Evolutionary conservation across 2,329 filamentous ascomycete species (phyloP).

Genomic region (Dactylellina cionopaga): DNA sequence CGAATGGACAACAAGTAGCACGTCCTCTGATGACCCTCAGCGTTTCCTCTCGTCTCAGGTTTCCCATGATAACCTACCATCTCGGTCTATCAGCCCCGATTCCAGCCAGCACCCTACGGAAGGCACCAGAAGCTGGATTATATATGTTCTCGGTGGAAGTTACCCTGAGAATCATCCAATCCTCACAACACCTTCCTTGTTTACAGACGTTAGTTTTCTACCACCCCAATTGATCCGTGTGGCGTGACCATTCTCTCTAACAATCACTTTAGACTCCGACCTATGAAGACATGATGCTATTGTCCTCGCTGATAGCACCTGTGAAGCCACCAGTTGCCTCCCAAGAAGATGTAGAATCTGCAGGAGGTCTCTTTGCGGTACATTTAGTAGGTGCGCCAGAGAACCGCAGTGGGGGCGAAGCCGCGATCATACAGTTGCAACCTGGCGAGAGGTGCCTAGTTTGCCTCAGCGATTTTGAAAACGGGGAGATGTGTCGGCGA

Average conservation of each 20-base stretch:
- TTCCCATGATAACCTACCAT: constrained; percentile 2
- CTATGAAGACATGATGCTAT: constrained; percentile 77
- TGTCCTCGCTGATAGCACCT: constrained; percentile 73
- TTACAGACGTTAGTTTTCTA: constrained; percentile 69
- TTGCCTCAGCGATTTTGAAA: constrained; percentile 73
- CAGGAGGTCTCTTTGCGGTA: constrained; percentile 70
- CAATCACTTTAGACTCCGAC: constrained; percentile 66
- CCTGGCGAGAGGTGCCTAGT: constrained; percentile 71
- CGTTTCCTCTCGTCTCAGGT: background rate
- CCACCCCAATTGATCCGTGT: background rate
- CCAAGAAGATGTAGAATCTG: constrained; percentile 71
- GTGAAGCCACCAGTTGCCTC: constrained; percentile 75
- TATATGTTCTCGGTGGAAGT: constrained; percentile 76
- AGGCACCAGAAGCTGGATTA: constrained; percentile 74
- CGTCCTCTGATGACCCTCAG: constrained; percentile 15
- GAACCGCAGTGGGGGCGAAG: constrained; percentile 56
- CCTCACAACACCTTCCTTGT: constrained; percentile 74
- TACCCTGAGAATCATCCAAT: constrained; percentile 76
- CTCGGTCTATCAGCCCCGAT: constrained; percentile 32
- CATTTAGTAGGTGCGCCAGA: background rate
- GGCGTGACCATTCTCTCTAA: background rate
- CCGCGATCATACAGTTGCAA: constrained; percentile 49
- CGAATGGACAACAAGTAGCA: constrained; percentile 33
- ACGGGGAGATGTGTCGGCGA: constrained; percentile 70
- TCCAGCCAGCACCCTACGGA: constrained; percentile 56